phyloP scores from a whole-genome alignment of 345 rosid species.

The Geranium brycei region DNA sequence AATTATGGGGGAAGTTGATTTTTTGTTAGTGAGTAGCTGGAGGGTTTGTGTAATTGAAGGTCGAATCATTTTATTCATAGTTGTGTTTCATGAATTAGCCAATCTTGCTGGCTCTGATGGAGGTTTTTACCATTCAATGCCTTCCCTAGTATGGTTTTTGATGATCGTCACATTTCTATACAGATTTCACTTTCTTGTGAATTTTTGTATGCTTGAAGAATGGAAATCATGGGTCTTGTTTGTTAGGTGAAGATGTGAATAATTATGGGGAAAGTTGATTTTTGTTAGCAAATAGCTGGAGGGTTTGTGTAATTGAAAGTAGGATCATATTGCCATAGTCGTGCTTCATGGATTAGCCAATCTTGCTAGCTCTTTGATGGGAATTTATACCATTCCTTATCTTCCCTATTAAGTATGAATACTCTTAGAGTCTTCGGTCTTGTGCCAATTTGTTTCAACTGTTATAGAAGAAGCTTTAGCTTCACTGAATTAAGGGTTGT shows the following conservation, averaged over 20 bases:
- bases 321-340: background rate
- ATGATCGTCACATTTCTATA: background rate
- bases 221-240: too few relatives aligned
- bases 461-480: background rate
- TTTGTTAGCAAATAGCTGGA: background rate
- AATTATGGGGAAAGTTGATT: background rate
- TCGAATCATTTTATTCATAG: background rate
- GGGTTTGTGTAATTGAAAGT: background rate
- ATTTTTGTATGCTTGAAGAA: background rate
- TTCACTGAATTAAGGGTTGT: background rate
- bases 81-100: background rate
- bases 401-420: background rate
- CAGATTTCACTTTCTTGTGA: background rate
- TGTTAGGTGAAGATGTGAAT: too few relatives aligned
- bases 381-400: too few relatives aligned
- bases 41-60: background rate
- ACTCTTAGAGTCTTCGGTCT: too few relatives aligned
- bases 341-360: background rate
- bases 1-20: background rate
- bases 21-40: background rate
- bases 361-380: background rate
- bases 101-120: background rate
- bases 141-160: background rate
- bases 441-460: background rate
- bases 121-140: too few relatives aligned